Conservation (phyloP, 768 basidiomycete species). For the Dioszegia aurantiaca region DNA sequence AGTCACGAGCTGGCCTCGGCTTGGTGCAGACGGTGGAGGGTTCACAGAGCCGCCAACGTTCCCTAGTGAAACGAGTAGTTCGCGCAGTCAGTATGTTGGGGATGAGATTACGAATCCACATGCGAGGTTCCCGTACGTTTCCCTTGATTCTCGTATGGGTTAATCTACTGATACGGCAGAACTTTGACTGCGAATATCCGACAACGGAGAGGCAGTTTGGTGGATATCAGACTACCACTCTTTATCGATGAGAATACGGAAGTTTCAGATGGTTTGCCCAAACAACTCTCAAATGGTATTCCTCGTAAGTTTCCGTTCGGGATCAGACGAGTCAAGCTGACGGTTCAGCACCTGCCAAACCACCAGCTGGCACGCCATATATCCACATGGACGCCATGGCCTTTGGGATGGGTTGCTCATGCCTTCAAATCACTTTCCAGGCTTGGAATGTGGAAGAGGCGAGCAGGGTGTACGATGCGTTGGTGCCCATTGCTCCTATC, state of each 20-base stretch:
- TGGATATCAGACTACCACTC: constrained; percentile 89
- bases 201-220: constrained; percentile 82
- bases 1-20: constrained; percentile 88
- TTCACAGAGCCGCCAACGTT: constrained; percentile 89
- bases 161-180: constrained; percentile 55
- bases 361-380: constrained; percentile 55
- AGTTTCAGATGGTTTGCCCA: constrained; percentile 24
- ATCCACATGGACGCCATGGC: constrained; percentile 99
- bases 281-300: constrained; percentile 67
- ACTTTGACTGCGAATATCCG: constrained; percentile 98
- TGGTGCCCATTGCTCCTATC: constrained; percentile 91
- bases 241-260: constrained; percentile 78
- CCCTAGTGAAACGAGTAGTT: constrained; percentile 65
- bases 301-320: constrained; percentile 58
- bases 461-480: constrained; percentile 87
- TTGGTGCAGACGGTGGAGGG: constrained; percentile 71
- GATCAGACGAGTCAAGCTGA: neutral
- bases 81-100: constrained; percentile 89
- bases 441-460: constrained; percentile 91
- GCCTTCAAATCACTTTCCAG: constrained; percentile 95
- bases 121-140: constrained; percentile 95
- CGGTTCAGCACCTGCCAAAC: constrained; percentile 21
- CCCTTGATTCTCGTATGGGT: neutral
- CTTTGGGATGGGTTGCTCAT: constrained; percentile 99
- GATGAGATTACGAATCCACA: constrained; percentile 96